Evolutionary conservation across 2,329 filamentous ascomycete species (phyloP), one percentile per base, ranked within the genome.

Genomic region (Nigrospora osmanthi): DNA sequence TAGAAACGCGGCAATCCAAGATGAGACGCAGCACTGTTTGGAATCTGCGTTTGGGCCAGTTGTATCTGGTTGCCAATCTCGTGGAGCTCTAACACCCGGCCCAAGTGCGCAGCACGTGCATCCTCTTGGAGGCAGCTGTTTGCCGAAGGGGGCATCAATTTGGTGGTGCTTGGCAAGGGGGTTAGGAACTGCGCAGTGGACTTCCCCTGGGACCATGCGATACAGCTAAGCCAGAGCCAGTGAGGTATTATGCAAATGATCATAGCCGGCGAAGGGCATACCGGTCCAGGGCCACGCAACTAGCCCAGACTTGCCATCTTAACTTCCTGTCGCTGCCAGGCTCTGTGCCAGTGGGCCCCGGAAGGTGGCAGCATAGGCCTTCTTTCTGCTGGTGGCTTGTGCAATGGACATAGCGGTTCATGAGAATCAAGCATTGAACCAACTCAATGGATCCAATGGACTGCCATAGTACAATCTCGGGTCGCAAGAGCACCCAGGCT

Each of bases 391-490:
- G 38, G 17, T 32, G 23, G 10, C n/a, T 31, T 11, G 38, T 40
- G 38, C 38, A 31, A 31, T 40, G 23, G 14, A 40, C 19, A 17
- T 40, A 40, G 6, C 38, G 38, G 38, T 40, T 40, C 38, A 40
- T 40, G 4, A 40, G 38, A 31, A 40, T 40, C 38, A 40, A 33
- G n/a, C 38, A 40, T 33, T 40, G 38, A 32, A 40, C 38, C 9
- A 32, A 13, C 28, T 33, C 38, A 14, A 40, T 31, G 13, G 38
- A 40, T 33, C 38, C 38, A 32, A 19, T 34, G 10, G 16, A 17
- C 28, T 40, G 23, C 38, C 38, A 40, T 2, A 40, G 23, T 14
- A 40, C n/a, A 13, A 33, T 40, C 5, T 40, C 38, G 31, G 38
- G 38, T 13, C 38, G 19, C 4, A 40, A 28, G 31, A 40, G 38